Conservation (phyloP, 2,329 filamentous ascomycete genomes). For the Scleromitrula shiraiana region DNA sequence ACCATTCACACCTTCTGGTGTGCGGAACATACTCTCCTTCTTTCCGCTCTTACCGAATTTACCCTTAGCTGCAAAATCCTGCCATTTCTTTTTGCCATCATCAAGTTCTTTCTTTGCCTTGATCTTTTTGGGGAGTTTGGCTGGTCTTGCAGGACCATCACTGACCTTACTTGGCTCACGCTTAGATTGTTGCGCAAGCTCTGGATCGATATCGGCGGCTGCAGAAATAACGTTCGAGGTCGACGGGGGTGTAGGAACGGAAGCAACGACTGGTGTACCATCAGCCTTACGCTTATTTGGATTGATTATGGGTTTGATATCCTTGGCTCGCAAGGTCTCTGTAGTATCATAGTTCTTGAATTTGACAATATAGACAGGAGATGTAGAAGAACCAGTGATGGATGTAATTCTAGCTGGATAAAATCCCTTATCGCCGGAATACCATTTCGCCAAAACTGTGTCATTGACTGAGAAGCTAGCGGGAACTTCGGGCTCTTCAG, state of each 20-base stretch:
- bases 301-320: conserved; percentile 72
- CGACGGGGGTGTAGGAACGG: conserved; percentile 35
- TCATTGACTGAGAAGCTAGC: conserved; percentile 79
- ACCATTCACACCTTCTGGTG: conserved; percentile 75
- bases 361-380: conserved; percentile 87
- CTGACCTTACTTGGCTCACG: conserved; percentile 55
- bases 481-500: conserved; percentile 44
- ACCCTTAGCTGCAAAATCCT: conserved; percentile 77
- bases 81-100: conserved; percentile 87
- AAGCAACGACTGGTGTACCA: conserved; percentile 48
- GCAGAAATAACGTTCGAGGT: conserved; percentile 32
- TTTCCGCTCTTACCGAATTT: conserved; percentile 60
- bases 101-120: conserved; percentile 89
- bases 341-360: conserved; percentile 87
- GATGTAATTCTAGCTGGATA: conserved; percentile 90
- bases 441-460: conserved; percentile 82
- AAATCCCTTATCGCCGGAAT: conserved; percentile 79
- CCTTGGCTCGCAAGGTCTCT: conserved; percentile 72
- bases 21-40: conserved; percentile 97
- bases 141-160: conserved; percentile 49
- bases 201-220: conserved; percentile 51
- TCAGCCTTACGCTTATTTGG: conserved; percentile 81
- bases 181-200: conserved; percentile 53
- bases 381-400: conserved; percentile 84
- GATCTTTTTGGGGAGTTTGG: conserved; percentile 76